Evolutionary conservation across 306 rosid genomes (phyloP).

Genomic region (Cucurbita moschata): DNA sequence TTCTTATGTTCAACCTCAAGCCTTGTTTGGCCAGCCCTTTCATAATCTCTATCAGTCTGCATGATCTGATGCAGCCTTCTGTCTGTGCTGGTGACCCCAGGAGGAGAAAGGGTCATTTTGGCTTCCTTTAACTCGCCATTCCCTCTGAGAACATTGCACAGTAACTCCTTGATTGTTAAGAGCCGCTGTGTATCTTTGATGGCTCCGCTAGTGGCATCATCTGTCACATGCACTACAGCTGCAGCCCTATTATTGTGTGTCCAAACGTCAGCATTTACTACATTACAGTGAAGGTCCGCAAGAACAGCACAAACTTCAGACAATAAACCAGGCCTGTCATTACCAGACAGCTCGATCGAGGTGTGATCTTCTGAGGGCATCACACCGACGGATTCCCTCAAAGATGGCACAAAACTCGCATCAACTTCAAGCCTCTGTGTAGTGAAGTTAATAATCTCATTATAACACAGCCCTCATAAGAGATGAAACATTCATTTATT

Average conservation of each 20-base stretch:
- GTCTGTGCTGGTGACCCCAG: constrained; percentile 64
- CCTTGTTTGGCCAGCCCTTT: constrained; percentile 39
- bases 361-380: constrained; percentile 87
- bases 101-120: constrained; percentile 52
- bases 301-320: constrained; percentile 96
- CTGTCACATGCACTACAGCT: constrained; percentile 83
- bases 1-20: constrained; percentile 25
- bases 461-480: no score
- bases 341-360: constrained; percentile 79
- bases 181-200: constrained; percentile 56
- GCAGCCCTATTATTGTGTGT: constrained; percentile 92
- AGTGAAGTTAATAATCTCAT: not conserved
- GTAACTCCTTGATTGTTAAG: constrained; percentile 50
- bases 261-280: constrained; percentile 88
- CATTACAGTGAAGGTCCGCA: constrained; percentile 70
- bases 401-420: constrained; percentile 53
- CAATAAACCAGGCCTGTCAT: constrained; percentile 84
- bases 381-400: constrained; percentile 72
- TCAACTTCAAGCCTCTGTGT: constrained; percentile 69
- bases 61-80: constrained; percentile 90
- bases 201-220: constrained; percentile 47
- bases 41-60: constrained; percentile 93
- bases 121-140: constrained; percentile 55
- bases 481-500: no score
- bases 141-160: constrained; percentile 70